Evolutionary conservation across 495 filamentous ascomycete genomes (phyloP), one percentile per base, ranked within the genome.

Genomic region (Annulohypoxylon bovei): DNA sequence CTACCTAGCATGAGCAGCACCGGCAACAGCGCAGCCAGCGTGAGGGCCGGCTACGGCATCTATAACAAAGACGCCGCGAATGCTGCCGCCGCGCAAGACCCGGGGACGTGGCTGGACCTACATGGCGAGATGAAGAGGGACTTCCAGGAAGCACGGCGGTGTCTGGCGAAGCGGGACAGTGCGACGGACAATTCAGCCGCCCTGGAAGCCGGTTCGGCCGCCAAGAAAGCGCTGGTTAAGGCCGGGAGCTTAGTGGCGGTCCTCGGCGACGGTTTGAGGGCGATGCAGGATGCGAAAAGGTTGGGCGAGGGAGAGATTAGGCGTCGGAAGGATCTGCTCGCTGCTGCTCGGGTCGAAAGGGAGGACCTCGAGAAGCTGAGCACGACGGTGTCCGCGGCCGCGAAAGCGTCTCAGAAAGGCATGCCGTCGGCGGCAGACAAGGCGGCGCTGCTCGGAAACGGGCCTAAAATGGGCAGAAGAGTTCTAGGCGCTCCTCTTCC

Each of bases 281-380:
- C 76, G 25, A 78, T 87, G 75, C 77, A 81, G 58, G 76, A 80
- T 27, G 68, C 72, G 8, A 79, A 77, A 44, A 74, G 81, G 57
- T 76, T 97, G 1, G 92, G 93, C 1, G 92, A 95, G 0, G 95
- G 95, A n/a, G 95, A 99, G 82, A 76, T 97, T 5, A 85, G 94
- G 22, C 81, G 96, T 27, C 80, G 95, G 60, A 88, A 87, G 60
- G 96, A 98, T 79, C 78, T 97, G 57, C 78, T 99, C 6, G 85
- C 88, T 2, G 88, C 88, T 44, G 92, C 92, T 30, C 84, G 88
- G 76, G 92, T 92, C 75, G 95, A 98, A 80, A 88, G 88, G 60
- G 94, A 97, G 63, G 93, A 92, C 6, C 74, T 98, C 72, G 95
- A 98, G 75, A 88, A 90, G 70, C 78, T 98, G 60, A 84, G 92